Evolutionary conservation across 2,329 filamentous ascomycete genomes (phyloP).

Genomic region (Colletotrichum phormii): DNA sequence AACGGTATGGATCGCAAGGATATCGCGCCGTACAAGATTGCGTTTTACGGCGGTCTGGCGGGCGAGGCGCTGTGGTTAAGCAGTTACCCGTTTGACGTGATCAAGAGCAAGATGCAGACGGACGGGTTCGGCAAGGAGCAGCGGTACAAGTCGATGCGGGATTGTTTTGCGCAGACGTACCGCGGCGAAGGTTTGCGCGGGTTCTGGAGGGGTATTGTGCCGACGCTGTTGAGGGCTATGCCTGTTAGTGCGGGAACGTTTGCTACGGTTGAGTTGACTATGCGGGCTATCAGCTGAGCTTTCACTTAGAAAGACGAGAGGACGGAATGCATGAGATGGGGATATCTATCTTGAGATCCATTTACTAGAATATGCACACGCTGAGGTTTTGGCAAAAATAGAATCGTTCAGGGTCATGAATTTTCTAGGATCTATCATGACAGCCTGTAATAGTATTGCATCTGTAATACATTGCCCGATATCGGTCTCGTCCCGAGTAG

Average conservation of each 20-base stretch:
- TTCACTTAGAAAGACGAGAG: neutral
- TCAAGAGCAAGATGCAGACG: conserved; percentile 99
- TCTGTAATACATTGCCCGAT: neutral
- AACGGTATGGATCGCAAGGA: conserved; percentile 81
- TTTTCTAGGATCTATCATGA: neutral
- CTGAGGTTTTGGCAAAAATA: neutral
- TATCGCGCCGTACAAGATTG: conserved; percentile 86
- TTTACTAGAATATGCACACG: neutral
- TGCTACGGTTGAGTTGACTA: conserved; percentile 79
- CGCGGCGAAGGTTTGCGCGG: conserved; percentile 80
- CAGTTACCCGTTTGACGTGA: conserved; percentile 95
- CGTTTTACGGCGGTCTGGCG: conserved; percentile 90
- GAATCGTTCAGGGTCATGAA: neutral
- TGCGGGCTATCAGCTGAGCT: conserved; percentile 66
- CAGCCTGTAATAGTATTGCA: neutral
- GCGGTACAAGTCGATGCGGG: conserved; percentile 84
- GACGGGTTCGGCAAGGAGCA: conserved; percentile 84
- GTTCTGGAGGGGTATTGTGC: conserved; percentile 95
- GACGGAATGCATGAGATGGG: too few relatives aligned
- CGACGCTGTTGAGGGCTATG: conserved; percentile 94
- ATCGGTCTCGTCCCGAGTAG: neutral
- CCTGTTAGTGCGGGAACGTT: conserved; percentile 98
- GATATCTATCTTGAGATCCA: neutral
- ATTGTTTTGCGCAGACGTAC: conserved; percentile 89
- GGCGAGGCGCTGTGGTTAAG: conserved; percentile 94